Percentiles rank a stretch among this genome's conserved stretches.
Conservation (phyloP, 352 stramenopile genomes). For the Globisporangium spiculum region DNA sequence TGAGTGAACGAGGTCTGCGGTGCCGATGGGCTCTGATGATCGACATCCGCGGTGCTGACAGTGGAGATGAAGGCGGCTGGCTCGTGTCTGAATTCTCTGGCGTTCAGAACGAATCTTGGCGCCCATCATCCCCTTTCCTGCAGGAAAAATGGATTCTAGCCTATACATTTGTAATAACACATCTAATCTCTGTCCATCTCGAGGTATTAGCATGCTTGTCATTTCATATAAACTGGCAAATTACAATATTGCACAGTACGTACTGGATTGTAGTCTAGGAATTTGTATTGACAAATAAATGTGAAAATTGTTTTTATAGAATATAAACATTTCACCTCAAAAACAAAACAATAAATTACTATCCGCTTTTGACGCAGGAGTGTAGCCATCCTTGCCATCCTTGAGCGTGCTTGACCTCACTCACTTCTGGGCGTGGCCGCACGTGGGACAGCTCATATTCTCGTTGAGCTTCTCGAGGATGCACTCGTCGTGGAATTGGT, state of each 20-base stretch:
- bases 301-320: neutral
- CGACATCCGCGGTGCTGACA: neutral
- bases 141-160: too few species aligned
- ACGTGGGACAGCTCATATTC: constrained; percentile 48
- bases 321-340: neutral
- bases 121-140: too few species aligned
- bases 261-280: too few species aligned
- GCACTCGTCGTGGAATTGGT: constrained; percentile 73
- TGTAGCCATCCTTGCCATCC: neutral
- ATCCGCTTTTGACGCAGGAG: neutral
- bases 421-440: constrained; percentile 17
- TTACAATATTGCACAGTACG: too few species aligned
- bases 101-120: neutral
- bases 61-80: neutral
- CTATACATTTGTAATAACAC: too few species aligned
- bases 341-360: neutral
- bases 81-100: neutral
- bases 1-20: neutral
- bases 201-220: too few species aligned
- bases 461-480: constrained; percentile 60
- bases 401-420: too few species aligned
- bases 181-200: too few species aligned
- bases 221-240: too few species aligned
- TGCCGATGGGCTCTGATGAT: neutral
- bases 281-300: neutral